Evolutionary conservation across 148 eudicot genomes (phyloP), one percentile per base, ranked within the genome.

Genomic region (Rheum nobile): DNA sequence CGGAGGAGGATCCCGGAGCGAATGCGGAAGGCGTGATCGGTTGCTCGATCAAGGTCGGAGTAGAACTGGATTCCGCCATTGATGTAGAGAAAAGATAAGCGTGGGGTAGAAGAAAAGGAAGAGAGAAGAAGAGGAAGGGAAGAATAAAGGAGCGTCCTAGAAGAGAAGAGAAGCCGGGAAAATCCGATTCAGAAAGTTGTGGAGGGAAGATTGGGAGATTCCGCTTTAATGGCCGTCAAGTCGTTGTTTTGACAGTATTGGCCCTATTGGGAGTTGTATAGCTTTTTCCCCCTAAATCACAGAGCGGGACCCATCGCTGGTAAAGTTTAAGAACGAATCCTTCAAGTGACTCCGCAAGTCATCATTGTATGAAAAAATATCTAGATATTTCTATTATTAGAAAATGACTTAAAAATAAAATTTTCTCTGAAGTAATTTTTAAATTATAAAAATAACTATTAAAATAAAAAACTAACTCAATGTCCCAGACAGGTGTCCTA

Each of bases 21-120:
- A 67, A 26, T 72, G 72, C 71, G 2, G 80, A 48, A 26, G 63
- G 48, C 7, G 21, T 44, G 71, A 73, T 74, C 77, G 77, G 75
- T 8, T 46, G 41, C 32, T 35, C 42, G 47, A 39, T 35, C 55
- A 14, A 38, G 79, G 17, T 38, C 7, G 31, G 39, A 65, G 70
- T 16, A 17, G 70, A 65, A 7, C 39, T 21, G 67, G 75, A 77
- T 10, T 82, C 81, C 77, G 80, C 81, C 84, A 86, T 83, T 65
- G 42, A 61, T 29, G 13, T 35, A 61, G 35, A 54, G 29, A 54
- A 54, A 32, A 28, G 37, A 26, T 8, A 69, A 0, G 2, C 8
- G 0, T 59, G 7, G 59, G 77, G 75, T 37, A 63, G 55, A 47
- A 37, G 76, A 67, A 59, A 39, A 47, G 38, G 38, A 34, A 38